Base-by-base conservation (phyloP, 306 rosid genomes). In the Trifolium pratense region DNA sequence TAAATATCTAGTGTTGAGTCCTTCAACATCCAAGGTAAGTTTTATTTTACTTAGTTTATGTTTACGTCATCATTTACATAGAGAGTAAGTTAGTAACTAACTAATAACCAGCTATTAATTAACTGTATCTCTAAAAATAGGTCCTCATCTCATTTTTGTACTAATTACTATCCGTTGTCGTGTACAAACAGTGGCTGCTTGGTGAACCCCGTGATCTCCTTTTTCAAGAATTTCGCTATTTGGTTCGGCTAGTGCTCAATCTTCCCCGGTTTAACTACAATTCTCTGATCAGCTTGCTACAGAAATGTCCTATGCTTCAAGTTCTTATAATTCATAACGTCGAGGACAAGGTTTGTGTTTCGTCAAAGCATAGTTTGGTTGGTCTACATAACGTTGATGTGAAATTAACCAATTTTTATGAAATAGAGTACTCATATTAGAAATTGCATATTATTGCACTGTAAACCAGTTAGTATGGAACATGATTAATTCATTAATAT, bases 241-340 rank as follows among this genome's bases (percentile, higher is more conserved):
- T 70, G 11, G 14, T 37, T 36, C 18, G 4, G 7, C 53, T 70
- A 6, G 36, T 52, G 34, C 18, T 52, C 15, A 6, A 5, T 32
- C 49, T 70, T 70, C 63, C 51, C 0, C 52, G 29, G n/a, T 70
- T 53, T 17, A 17, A 70, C 29, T 20, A 49, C 3, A 32, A 9
- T 34, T 70, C 56, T 12, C 3, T 70, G 63, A 3, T 32, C 12
- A 51, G 15, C 48, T 5, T 70, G 34, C 74, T 70, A 18, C 9
- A 52, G 14, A 52, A 12, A 51, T 69, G 74, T 69, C 62, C 12
- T 6, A 32, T 9, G 46, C 62, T 69, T 69, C 48, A 34, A 34
- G 4, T 4, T 31, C 62, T 69, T 5, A n/a, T 0, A 3, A 26
- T 68, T 48, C 25, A 4, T 0, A 48, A 7, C 1, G 26, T 29